These are phyloP conservation scores for Asterophora lycoperdoides DNA, from an alignment of 768 basidiomycete genomes.

Conservation along the genomic window DNA sequence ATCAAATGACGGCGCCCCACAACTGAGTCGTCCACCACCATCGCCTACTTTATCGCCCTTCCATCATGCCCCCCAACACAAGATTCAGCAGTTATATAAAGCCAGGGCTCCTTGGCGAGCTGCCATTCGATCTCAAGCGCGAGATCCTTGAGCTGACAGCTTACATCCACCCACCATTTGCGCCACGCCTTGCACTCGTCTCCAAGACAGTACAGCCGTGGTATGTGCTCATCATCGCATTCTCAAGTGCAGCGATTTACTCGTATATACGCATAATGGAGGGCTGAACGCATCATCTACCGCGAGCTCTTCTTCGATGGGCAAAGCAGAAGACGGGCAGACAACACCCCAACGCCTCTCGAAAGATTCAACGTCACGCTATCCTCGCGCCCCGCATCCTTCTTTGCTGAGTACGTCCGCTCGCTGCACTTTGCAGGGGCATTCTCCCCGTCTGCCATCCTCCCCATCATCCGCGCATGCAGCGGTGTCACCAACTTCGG, in stretches of 20 bases:
- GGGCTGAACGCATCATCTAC: conserved; percentile 20
- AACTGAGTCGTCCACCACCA: neutral
- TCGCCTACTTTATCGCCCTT: neutral
- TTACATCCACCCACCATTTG: conserved; percentile 6
- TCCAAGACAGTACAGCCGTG: conserved; percentile 16
- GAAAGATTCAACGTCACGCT: conserved; percentile 5
- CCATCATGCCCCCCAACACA: conserved; percentile 4
- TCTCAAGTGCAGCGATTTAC: neutral
- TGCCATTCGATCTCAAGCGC: conserved; percentile 18
- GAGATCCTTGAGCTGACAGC: conserved; percentile 17
- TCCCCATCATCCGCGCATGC: conserved; percentile 9
- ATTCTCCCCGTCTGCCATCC: neutral
- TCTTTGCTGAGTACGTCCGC: conserved; percentile 15
- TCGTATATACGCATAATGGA: neutral
- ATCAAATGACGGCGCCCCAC: too few species aligned
- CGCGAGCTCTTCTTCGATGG: conserved; percentile 16
- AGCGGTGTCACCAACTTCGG: conserved; percentile 16
- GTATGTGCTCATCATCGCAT: conserved; percentile 2
- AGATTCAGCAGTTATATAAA: conserved; percentile 12
- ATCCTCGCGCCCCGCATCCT: conserved; percentile 10
- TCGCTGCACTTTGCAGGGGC: conserved; percentile 10
- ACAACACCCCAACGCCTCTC: conserved; percentile 2
- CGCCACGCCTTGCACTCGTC: conserved; percentile 13
- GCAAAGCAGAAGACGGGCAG: neutral
- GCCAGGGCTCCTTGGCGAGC: conserved; percentile 5